phyloP scores from a whole-genome alignment of 352 stramenopile species.

The Phytophthora uliginosa region DNA sequence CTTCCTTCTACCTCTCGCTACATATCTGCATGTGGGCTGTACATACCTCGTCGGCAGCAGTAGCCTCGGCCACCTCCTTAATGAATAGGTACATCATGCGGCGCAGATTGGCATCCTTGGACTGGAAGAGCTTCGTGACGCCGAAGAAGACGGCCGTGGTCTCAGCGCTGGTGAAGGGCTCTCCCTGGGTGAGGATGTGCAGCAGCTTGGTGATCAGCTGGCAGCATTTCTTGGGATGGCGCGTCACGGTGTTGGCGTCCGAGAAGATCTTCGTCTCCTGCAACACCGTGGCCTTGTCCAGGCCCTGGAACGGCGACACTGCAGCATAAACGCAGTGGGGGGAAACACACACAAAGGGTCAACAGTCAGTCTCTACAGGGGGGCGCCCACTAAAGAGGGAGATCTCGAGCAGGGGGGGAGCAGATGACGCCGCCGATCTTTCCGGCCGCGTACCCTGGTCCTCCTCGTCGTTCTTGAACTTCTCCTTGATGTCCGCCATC shows the following conservation, averaged over 20 bases:
- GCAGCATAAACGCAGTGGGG: constrained; percentile 5
- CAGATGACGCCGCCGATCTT: constrained; percentile 9
- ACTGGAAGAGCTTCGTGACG: constrained; percentile 99
- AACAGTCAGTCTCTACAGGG: constrained; percentile 8
- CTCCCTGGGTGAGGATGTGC: constrained; percentile 98
- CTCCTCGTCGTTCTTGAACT: constrained; percentile 99
- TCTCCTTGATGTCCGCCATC: constrained; percentile 98
- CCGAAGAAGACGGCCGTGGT: constrained; percentile 99
- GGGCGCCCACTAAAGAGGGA: not conserved
- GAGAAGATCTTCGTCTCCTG: constrained; percentile 99
- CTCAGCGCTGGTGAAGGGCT: constrained; percentile 97
- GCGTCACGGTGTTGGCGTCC: constrained; percentile 97
- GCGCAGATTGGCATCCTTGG: constrained; percentile 97
- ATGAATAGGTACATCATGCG: constrained; percentile 99
- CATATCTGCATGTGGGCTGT: not conserved
- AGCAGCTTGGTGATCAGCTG: constrained; percentile 99
- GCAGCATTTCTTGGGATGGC: constrained; percentile 98
- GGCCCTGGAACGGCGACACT: constrained; percentile 94
- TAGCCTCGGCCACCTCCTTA: constrained; percentile 97
- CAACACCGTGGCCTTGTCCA: constrained; percentile 97
- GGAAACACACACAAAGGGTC: not conserved
- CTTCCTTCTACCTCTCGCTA: not conserved
- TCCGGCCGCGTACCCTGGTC: constrained; percentile 72
- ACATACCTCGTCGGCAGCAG: constrained; percentile 83
- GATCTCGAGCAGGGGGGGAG: not conserved